Evolutionary conservation across 192 early-diverging fungal genomes (phyloP).

Genomic region (Coemansia sp.): DNA sequence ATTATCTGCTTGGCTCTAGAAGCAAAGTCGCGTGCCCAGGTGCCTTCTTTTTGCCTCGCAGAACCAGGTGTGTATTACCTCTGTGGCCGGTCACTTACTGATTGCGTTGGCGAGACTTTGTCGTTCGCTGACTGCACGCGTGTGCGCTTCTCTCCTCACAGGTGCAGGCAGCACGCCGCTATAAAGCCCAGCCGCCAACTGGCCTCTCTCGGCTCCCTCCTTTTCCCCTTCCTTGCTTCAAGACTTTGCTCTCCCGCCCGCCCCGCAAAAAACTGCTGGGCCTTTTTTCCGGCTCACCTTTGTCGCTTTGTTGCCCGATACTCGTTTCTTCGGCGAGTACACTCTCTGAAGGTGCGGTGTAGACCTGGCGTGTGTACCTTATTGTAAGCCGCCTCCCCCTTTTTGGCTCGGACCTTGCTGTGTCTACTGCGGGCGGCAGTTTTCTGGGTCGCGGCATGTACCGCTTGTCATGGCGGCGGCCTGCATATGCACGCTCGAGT

Average conservation of each 20-base stretch:
- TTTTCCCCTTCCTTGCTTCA: background rate
- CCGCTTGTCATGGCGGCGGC: background rate
- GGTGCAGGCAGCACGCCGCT: background rate
- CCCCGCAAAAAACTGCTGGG: background rate
- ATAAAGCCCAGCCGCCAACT: background rate
- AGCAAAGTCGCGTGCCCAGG: background rate
- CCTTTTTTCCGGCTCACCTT: background rate
- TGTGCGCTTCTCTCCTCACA: background rate
- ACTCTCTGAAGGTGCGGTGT: background rate
- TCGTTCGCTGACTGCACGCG: constrained; percentile 4
- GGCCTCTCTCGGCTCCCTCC: background rate
- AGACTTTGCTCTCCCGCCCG: background rate
- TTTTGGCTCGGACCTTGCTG: constrained; percentile 2
- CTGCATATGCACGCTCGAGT: constrained; percentile 5
- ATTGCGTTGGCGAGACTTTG: background rate
- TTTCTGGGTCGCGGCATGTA: constrained; percentile 3
- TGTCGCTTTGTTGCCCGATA: background rate
- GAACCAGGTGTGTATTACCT: background rate
- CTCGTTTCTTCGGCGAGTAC: background rate
- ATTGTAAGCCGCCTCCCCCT: constrained; percentile 1
- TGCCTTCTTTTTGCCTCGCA: background rate
- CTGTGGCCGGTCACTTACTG: background rate
- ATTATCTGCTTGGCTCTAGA: background rate
- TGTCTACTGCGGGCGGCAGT: background rate
- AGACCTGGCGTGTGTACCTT: background rate